Evolutionary conservation across 139 green algal genomes (phyloP).

Genomic region (Tetradesmus lagerheimii): DNA sequence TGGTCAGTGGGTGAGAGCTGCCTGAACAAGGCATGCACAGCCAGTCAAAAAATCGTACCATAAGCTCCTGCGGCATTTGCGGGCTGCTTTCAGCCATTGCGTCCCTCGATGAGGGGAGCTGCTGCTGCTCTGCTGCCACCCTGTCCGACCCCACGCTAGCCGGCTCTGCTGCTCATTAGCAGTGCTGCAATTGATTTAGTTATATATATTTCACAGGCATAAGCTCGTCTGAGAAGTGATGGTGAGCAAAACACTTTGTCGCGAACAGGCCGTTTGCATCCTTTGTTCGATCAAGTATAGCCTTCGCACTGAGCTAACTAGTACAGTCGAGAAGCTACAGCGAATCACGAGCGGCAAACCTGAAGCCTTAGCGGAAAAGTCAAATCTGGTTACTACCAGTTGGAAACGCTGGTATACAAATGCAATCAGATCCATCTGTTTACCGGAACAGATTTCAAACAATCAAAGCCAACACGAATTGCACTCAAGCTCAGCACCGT

Average conservation of each 20-base stretch:
- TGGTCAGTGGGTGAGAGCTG: neutral
- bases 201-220: neutral
- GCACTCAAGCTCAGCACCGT: no score
- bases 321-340: neutral
- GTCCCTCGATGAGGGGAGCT: neutral
- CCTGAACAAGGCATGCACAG: neutral
- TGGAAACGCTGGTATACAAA: no score
- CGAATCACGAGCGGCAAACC: no score
- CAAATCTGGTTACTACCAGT: neutral
- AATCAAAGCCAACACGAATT: no score
- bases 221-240: neutral
- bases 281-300: neutral
- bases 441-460: no score
- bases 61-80: neutral
- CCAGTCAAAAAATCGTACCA: neutral
- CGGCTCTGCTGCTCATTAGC: neutral
- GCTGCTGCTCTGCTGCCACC: neutral
- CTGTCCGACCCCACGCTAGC: neutral
- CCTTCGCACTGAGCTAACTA: neutral
- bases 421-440: no score
- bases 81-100: neutral
- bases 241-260: neutral
- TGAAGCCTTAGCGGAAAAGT: neutral
- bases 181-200: neutral
- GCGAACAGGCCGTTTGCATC: neutral